Percentiles rank a stretch among this genome's conserved stretches.
These are phyloP conservation scores for Lichenothelia convexa DNA, from an alignment of 495 filamentous ascomycete genomes.

Conservation along the genomic window DNA sequence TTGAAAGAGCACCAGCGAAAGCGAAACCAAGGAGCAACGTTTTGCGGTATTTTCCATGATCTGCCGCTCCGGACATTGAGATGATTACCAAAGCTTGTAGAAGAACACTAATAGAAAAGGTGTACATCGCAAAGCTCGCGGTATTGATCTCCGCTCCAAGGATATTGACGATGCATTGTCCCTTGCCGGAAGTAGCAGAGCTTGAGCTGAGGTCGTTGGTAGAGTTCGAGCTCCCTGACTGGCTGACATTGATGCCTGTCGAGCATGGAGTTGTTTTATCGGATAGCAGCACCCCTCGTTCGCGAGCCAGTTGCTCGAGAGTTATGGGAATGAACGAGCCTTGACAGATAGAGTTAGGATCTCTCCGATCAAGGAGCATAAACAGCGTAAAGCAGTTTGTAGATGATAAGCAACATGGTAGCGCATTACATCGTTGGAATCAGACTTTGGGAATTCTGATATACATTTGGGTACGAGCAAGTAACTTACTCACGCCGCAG, in stretches of 20 bases:
- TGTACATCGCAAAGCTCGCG: constrained; percentile 96
- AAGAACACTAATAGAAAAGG: constrained; percentile 79
- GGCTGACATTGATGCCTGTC: constrained; percentile 16
- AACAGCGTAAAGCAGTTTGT: too few relatives aligned
- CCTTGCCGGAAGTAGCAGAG: constrained; percentile 16
- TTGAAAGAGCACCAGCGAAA: constrained; percentile 57
- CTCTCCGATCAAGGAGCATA: neutral
- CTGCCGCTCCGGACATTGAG: constrained; percentile 87
- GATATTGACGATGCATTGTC: constrained; percentile 69
- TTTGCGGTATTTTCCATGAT: constrained; percentile 89
- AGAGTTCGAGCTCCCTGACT: constrained; percentile 14
- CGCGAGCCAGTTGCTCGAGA: constrained; percentile 79
- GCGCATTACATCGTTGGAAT: too few relatives aligned
- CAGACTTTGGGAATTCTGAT: too few relatives aligned
- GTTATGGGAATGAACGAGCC: constrained; percentile 95
- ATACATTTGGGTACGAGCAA: too few relatives aligned
- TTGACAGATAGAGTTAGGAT: constrained; percentile 19
- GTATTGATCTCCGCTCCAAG: constrained; percentile 81
- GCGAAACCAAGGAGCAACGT: constrained; percentile 68
- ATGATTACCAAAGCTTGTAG: constrained; percentile 80
- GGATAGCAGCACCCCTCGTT: constrained; percentile 67
- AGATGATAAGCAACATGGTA: too few relatives aligned
- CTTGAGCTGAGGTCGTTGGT: neutral
- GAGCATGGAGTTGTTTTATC: constrained; percentile 59
- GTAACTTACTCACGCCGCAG: constrained; percentile 66